Base-by-base conservation (phyloP, 2,329 filamentous ascomycete genomes). In the Aspergillus caelatus region DNA sequence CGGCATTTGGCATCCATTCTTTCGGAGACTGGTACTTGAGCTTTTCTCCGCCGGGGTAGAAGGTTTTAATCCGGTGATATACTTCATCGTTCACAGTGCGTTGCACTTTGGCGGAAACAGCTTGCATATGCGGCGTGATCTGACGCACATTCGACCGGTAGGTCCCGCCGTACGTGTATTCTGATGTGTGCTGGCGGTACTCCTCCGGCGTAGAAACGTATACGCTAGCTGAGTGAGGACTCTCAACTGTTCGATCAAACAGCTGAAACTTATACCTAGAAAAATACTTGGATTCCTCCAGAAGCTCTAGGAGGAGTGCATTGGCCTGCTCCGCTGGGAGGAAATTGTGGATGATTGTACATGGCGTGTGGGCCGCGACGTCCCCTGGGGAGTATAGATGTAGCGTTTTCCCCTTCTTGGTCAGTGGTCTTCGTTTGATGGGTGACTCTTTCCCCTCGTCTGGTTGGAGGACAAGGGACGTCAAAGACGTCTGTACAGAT, bases 321-420 rank as follows among this genome's bases (percentile, higher is more conserved):
- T 93, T 90, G 45, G 95, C 94, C 63, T 91, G 84, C 2, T 89
- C 82, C 0, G 83, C 34, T 0, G 92, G 88, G 0, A 99, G 82
- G 70, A 98, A 97, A 72, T 97, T 95, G 78, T 96, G 93, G 61
- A 97, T 88, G 68, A 98, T 91, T 12, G 92, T 94, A 78, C 94
- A 97, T 1, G 95, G 93, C 0, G 94, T 97, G 73, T 96, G 86
- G 28, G 86, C 84, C 56, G 92, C 90, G 53, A 98, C 87, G 70
- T 97, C 93, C 45, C 88, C 83, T 0, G 94, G 91, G 48, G 91
- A 88, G 77, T 91, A 98, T 0, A 98, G 82, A 73, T 94, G 91
- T 2, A 98, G 79, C 0, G 94, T 97, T 69, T 88, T 87, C 14
- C 94, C 94, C 74, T 90, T 96, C 71, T 87, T 90, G 0, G 91